Percentiles rank a stretch among this genome's conserved stretches.
Evolutionary conservation across 192 early-diverging fungal species (phyloP).

Genomic region (Gamsiella multidivaricata): DNA sequence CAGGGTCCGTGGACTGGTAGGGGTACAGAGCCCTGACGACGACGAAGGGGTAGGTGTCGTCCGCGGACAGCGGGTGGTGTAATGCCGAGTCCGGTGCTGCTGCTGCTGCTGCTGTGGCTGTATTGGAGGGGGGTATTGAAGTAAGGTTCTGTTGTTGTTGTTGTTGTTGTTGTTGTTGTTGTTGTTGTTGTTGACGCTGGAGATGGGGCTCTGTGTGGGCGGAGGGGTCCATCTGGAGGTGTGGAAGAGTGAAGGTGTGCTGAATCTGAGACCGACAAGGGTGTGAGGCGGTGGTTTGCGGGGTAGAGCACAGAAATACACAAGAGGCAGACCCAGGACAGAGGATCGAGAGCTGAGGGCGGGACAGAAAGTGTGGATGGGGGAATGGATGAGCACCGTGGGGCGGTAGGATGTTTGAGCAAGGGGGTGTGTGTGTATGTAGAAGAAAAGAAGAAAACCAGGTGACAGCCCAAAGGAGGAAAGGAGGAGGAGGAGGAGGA

Average conservation of each 20-base stretch:
- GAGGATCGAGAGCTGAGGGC: not conserved
- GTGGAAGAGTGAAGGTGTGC: not conserved
- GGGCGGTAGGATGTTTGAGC: too few species aligned
- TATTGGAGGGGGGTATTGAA: not conserved
- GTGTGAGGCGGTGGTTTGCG: not conserved
- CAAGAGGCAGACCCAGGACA: not conserved
- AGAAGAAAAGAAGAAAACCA: too few species aligned
- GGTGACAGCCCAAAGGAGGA: too few species aligned
- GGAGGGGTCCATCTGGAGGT: not conserved
- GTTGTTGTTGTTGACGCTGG: too few species aligned
- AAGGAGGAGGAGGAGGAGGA: too few species aligned
- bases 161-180: too few species aligned
- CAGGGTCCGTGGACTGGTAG: conserved; percentile 76
- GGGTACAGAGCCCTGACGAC: conserved; percentile 78
- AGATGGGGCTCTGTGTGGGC: not conserved
- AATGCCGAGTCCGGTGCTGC: not conserved
- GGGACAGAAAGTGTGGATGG: not conserved
- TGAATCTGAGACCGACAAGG: too few species aligned
- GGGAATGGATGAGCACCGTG: not conserved
- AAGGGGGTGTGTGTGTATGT: too few species aligned
- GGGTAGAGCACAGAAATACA: not conserved
- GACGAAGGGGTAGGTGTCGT: conserved; percentile 52
- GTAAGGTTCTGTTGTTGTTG: too few species aligned
- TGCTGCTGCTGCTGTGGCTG: too few species aligned
- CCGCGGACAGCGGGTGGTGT: conserved; percentile 57